phyloP scores from a whole-genome alignment of 2,329 filamentous ascomycete species.

The Sodiomyces alkalinus region DNA sequence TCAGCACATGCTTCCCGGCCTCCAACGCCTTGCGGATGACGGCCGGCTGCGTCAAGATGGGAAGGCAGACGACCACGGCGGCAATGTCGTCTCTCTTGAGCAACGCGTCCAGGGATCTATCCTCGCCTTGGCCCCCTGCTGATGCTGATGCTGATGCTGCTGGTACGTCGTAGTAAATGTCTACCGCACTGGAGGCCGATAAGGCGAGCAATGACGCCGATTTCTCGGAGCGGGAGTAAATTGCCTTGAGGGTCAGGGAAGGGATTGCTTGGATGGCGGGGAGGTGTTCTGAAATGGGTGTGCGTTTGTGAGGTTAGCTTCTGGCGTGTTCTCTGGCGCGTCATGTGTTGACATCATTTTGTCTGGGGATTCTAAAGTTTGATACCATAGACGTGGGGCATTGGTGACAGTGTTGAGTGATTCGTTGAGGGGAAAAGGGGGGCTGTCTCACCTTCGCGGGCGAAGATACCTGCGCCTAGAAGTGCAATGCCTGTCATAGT shows the following conservation, averaged over 20 bases:
- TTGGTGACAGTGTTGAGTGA: background rate
- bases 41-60: conserved; percentile 44
- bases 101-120: conserved; percentile 32
- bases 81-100: conserved; percentile 37
- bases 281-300: conserved; percentile 1
- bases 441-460: conserved; percentile 1
- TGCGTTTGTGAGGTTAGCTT: background rate
- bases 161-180: conserved; percentile 43
- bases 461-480: conserved; percentile 2
- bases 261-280: conserved; percentile 43
- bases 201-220: conserved; percentile 37
- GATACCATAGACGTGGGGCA: too few species aligned
- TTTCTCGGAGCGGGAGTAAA: conserved; percentile 47
- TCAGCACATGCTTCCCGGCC: conserved; percentile 56
- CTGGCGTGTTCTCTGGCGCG: background rate
- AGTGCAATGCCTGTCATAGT: conserved; percentile 1
- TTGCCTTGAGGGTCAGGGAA: conserved; percentile 40
- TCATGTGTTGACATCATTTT: background rate
- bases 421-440: too few species aligned
- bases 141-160: too few species aligned
- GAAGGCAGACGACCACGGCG: conserved; percentile 44
- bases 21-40: conserved; percentile 41
- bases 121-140: too few species aligned
- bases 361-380: too few species aligned
- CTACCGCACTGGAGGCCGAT: too few species aligned